Base-by-base conservation (phyloP, 2,329 filamentous ascomycete genomes). In the Fusarium mangiferae region DNA sequence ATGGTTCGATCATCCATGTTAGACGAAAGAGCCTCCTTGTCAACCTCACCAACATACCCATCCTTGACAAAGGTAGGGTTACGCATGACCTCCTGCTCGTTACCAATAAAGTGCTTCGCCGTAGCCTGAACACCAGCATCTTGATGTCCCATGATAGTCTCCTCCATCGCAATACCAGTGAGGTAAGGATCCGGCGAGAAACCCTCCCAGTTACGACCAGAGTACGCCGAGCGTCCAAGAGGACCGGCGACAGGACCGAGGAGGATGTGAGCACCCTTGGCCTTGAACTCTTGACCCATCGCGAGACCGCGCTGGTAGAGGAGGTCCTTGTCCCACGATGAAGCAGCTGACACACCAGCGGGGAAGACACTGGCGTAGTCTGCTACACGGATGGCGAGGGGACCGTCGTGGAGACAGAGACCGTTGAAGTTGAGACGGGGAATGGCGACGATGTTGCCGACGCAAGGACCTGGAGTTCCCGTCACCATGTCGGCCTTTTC, bases 211-310 rank as follows among this genome's bases (percentile, higher is more conserved):
- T 92, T 92, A 59, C 91, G 85, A 36, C 92, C 92, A 4, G 79
- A 79, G 70, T 82, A 83, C 42, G 82, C 82, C 9, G 81, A 82
- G 20, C 83, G 81, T 22, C 85, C 86, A 22, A 87, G 81, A 24
- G 86, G 84, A 38, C 72, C 72, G 20, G 78, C 78, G 26, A 84
- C 82, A 18, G 85, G 83, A 3, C 72, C 78, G 33, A 95, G 86
- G 73, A 90, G 89, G 35, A 94, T 85, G 78, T 95, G 92, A 28
- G 93, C 87, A 65, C 93, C 93, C 83, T 95, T 95, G 72, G 83
- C 90, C 75, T 87, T 89, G 80, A 93, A 91, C 81, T 96, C 93
- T 55, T 79, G 49, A 24, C 83, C 85, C 83, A 87, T 84, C 55
- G 83, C 84, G 18, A 70, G 59, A 28, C 78, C 94, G 58, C 94